Percentiles rank a stretch among this genome's conserved stretches.
Conservation (phyloP, 176 grass and related monocot genomes). For the Oryza coarctata region DNA sequence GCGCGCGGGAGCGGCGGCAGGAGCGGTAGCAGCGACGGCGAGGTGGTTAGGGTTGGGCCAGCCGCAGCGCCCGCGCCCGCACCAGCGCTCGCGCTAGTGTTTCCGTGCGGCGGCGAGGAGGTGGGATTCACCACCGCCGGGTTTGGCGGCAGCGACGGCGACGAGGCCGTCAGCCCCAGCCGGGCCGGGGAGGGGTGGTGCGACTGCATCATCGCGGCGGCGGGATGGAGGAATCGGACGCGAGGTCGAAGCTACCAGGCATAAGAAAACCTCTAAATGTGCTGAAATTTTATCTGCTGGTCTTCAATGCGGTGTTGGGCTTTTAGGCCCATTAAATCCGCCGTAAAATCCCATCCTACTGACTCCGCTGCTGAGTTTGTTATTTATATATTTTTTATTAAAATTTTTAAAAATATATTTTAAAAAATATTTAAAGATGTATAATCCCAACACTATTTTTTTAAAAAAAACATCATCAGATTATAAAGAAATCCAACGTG, state of each 20-base stretch:
- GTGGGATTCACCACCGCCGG: constrained; percentile 31
- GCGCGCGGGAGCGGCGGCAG: constrained; percentile 86
- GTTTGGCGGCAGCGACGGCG: constrained; percentile 47
- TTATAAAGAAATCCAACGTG: no score
- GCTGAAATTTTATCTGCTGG: no score
- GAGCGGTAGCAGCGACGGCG: constrained; percentile 73
- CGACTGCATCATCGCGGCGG: constrained; percentile 62
- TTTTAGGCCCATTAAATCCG: not conserved
- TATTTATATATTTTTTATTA: no score
- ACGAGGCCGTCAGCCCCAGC: constrained; percentile 65
- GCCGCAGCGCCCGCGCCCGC: not conserved
- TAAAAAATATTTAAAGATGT: no score
- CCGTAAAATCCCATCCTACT: not conserved
- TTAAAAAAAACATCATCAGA: no score
- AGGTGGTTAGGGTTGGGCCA: constrained; percentile 68
- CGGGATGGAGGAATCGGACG: not conserved
- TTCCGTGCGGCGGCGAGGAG: constrained; percentile 44
- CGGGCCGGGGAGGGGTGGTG: constrained; percentile 76
- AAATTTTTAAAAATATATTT: no score
- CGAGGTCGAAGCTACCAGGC: not conserved
- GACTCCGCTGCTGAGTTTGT: no score
- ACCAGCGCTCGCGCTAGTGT: constrained; percentile 22
- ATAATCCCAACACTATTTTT: no score
- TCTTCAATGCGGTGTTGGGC: no score
- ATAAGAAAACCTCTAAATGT: no score